Conservation (phyloP, 257 asterid species). For the Solanum appendiculatum region DNA sequence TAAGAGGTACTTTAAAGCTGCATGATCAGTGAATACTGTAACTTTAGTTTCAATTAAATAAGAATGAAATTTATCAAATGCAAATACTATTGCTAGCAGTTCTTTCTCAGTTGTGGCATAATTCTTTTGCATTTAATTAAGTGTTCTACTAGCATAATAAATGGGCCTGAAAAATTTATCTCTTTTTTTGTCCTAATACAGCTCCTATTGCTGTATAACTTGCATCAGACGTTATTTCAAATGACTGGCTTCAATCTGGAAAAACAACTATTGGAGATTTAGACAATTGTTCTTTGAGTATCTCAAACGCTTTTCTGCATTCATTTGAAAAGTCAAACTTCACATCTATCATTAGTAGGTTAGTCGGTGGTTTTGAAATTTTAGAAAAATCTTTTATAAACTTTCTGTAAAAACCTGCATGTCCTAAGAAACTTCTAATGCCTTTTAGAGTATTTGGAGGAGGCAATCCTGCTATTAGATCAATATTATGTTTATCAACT, state of each 20-base stretch:
- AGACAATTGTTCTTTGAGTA: neutral
- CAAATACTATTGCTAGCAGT: neutral
- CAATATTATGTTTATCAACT: neutral
- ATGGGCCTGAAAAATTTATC: neutral
- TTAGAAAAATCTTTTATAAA: neutral
- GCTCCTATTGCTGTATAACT: neutral
- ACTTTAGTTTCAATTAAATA: too few species aligned
- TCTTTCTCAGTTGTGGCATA: too few species aligned
- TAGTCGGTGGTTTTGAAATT: neutral
- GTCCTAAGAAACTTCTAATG: neutral
- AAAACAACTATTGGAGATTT: neutral
- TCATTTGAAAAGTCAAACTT: neutral
- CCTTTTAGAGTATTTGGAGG: neutral
- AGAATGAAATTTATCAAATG: neutral
- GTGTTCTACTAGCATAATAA: neutral
- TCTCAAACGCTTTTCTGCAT: neutral
- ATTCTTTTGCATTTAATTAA: neutral
- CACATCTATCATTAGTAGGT: neutral
- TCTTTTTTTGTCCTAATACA: neutral
- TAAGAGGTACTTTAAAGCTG: too few species aligned
- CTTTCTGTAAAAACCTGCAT: neutral
- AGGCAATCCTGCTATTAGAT: neutral
- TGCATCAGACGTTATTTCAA: neutral
- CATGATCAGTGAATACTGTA: neutral
- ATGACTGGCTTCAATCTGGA: neutral